A percentile compares a stretch with the other conserved stretches of the same genome.
Conservation (phyloP, 768 basidiomycete species). For the Lentinula edodes region DNA sequence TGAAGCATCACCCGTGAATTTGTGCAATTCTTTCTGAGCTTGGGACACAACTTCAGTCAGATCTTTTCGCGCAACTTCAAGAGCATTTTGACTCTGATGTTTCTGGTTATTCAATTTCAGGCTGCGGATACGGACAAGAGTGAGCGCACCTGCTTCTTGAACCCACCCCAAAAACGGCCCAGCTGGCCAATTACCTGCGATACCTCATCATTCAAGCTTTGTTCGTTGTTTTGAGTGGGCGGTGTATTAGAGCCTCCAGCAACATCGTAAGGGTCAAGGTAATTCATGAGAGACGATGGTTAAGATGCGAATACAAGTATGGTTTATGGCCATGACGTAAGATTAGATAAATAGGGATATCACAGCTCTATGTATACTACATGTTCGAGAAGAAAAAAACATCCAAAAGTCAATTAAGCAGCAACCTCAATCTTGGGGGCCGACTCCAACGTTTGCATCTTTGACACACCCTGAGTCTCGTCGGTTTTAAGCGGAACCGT, state of each 20-base stretch:
- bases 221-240: slow-evolving; percentile 38
- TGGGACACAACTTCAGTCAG: slow-evolving; percentile 67
- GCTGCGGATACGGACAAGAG: not conserved
- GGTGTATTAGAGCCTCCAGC: slow-evolving; percentile 39
- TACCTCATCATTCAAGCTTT: slow-evolving; percentile 81
- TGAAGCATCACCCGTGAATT: slow-evolving; percentile 39
- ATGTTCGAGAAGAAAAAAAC: not conserved
- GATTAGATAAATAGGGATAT: no score
- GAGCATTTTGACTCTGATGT: slow-evolving; percentile 58
- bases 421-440: slow-evolving; percentile 22
- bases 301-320: not conserved
- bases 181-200: slow-evolving; percentile 85
- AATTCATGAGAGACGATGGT: slow-evolving; percentile 49
- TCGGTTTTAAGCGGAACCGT: slow-evolving; percentile 16
- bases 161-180: slow-evolving; percentile 85
- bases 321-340: not conserved
- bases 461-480: slow-evolving; percentile 14
- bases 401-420: slow-evolving; percentile 14
- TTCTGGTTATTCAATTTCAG: not conserved
- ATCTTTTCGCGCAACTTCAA: slow-evolving; percentile 70
- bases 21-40: slow-evolving; percentile 72
- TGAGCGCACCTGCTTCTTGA: slow-evolving; percentile 75
- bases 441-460: slow-evolving; percentile 15
- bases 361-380: not conserved
- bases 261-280: slow-evolving; percentile 66